phyloP scores from a whole-genome alignment of 768 basidiomycete genomes.

The Tricholoma matsutake region DNA sequence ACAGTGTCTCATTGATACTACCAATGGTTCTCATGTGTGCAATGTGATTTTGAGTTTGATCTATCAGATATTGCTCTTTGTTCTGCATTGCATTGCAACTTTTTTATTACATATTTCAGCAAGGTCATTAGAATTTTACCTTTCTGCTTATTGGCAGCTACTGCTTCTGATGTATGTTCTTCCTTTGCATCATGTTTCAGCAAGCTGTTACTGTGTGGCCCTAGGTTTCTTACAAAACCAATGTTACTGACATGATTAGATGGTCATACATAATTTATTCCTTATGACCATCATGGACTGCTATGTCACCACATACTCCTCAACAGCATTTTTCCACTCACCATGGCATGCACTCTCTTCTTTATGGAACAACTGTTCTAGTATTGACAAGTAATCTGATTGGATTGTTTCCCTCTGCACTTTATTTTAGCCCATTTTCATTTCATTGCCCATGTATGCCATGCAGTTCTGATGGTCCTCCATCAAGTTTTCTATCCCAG shows the following conservation, averaged over 20 bases:
- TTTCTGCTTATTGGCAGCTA: neutral
- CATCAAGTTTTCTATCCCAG: too few relatives aligned
- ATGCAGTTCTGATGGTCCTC: too few relatives aligned
- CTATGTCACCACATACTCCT: neutral
- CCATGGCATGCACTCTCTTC: too few relatives aligned
- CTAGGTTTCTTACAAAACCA: too few relatives aligned
- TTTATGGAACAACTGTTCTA: too few relatives aligned
- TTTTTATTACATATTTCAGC: neutral
- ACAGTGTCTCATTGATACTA: too few relatives aligned
- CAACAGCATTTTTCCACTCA: too few relatives aligned
- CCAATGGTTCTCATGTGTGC: too few relatives aligned
- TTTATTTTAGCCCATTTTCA: neutral
- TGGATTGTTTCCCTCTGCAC: neutral
- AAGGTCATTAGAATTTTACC: neutral
- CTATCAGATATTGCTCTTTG: neutral
- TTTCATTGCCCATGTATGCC: neutral
- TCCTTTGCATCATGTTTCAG: neutral
- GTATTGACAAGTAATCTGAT: too few relatives aligned
- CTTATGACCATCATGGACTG: neutral
- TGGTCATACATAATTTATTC: neutral
- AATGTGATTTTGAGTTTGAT: neutral
- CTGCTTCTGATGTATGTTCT: neutral
- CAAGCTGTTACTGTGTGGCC: neutral
- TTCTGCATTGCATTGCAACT: neutral
- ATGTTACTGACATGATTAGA: neutral